Evolutionary conservation across 2,329 filamentous ascomycete genomes (phyloP).

Genomic region (Onygenales sp.): DNA sequence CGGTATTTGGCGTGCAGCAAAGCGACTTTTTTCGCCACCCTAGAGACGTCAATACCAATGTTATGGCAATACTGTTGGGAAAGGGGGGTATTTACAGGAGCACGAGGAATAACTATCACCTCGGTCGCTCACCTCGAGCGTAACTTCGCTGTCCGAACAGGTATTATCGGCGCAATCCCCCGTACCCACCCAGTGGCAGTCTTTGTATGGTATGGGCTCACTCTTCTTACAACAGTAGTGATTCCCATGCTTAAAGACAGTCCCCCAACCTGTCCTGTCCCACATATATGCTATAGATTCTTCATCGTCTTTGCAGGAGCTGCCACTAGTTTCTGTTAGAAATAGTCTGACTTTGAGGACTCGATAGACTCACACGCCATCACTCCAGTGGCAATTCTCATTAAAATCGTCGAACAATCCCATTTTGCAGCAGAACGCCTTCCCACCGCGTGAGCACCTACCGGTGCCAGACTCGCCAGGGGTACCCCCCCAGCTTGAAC

Average conservation of each 20-base stretch:
- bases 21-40: not conserved
- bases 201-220: not conserved
- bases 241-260: not conserved
- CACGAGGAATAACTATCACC: not conserved
- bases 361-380: not conserved
- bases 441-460: not conserved
- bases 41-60: not conserved
- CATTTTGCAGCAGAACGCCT: constrained; percentile 1
- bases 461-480: not conserved
- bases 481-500: not conserved
- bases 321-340: not conserved
- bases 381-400: not conserved
- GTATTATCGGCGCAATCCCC: not conserved
- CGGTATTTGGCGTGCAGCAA: not conserved
- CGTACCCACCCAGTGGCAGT: not conserved
- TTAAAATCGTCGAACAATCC: not conserved
- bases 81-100: not conserved
- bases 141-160: not conserved
- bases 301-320: not conserved
- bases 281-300: not conserved
- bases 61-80: too few relatives aligned
- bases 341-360: not conserved
- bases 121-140: not conserved
- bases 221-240: not conserved
- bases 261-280: not conserved